Conservation (phyloP, 345 rosid genomes). For the Gynandropsis gynandra region DNA sequence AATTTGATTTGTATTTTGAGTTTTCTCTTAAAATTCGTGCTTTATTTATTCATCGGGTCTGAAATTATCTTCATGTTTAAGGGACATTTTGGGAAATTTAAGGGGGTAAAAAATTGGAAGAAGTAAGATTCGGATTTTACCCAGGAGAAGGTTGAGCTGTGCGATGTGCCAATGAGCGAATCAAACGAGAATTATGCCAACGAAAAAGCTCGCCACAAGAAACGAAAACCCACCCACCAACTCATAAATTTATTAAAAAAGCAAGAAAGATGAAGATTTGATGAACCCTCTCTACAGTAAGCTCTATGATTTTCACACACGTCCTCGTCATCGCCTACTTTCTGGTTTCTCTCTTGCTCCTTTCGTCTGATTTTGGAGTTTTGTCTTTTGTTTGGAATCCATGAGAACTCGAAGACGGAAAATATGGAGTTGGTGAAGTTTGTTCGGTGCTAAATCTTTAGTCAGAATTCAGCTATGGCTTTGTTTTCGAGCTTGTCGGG, state of each 20-base stretch:
- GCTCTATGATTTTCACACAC: constrained; percentile 28
- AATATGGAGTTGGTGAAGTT: constrained; percentile 27
- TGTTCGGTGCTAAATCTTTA: background rate
- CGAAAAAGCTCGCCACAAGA: constrained; percentile 27
- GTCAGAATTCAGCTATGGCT: constrained; percentile 20
- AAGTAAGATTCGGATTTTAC: background rate
- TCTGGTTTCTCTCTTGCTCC: constrained; percentile 15
- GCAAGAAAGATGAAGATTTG: constrained; percentile 11
- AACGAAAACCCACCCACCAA: constrained; percentile 29
- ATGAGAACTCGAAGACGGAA: constrained; percentile 22
- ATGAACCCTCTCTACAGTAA: constrained; percentile 19
- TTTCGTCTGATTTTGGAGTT: constrained; percentile 18
- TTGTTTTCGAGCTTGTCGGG: constrained; percentile 24
- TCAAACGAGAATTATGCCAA: constrained; percentile 24
- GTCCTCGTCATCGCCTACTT: constrained; percentile 17
- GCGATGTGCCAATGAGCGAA: constrained; percentile 19
- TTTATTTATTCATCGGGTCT: background rate
- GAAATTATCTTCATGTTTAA: background rate
- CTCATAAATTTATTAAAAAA: constrained; percentile 11
- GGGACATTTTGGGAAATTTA: constrained; percentile 8
- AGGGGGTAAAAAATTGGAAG: background rate
- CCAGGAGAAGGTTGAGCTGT: constrained; percentile 12
- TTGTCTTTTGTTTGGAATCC: constrained; percentile 1
- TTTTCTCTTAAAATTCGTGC: too few species aligned
- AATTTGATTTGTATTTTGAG: too few species aligned